Percentiles rank a stretch among this genome's conserved stretches.
phyloP scores from a whole-genome alignment of 164 flowering plant species.

The Hamamelis virginiana region DNA sequence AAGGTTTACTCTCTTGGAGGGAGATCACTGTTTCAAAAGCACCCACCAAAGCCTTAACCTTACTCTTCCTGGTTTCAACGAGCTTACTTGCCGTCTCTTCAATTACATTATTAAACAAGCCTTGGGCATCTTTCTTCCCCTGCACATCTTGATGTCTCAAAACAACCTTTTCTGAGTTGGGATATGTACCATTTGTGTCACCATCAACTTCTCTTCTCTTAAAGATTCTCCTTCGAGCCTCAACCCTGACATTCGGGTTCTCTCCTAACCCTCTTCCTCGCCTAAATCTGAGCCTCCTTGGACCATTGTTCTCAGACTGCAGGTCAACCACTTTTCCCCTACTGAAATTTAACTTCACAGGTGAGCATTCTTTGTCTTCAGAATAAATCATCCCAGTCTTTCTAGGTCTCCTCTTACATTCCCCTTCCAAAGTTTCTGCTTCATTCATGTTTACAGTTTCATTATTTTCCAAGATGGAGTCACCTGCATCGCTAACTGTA shows the following conservation, averaged over 20 bases:
- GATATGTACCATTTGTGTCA: conserved; percentile 12
- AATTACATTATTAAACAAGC: conserved; percentile 72
- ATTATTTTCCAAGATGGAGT: conserved; percentile 16
- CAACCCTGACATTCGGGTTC: conserved; percentile 19
- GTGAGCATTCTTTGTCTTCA: conserved; percentile 22
- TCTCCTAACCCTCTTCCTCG: conserved; percentile 37
- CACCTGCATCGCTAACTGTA: conserved; percentile 19
- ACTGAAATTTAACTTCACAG: conserved; percentile 34
- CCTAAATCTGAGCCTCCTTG: conserved; percentile 51
- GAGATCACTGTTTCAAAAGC: conserved; percentile 92
- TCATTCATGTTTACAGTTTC: conserved; percentile 14
- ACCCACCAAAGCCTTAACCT: conserved; percentile 92
- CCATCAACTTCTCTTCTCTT: conserved; percentile 28
- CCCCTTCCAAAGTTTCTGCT: conserved; percentile 13
- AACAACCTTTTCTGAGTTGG: conserved; percentile 40
- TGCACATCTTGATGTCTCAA: conserved; percentile 66
- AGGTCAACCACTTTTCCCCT: conserved; percentile 41
- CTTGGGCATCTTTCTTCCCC: conserved; percentile 60
- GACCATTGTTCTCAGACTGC: conserved; percentile 28
- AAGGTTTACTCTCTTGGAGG: conserved; percentile 65
- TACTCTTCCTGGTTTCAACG: conserved; percentile 76
- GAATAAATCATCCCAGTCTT: conserved; percentile 17
- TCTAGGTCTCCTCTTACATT: conserved; percentile 10
- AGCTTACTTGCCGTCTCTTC: conserved; percentile 92
- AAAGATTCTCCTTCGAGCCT: conserved; percentile 32